Evolutionary conservation across 2,329 filamentous ascomycete genomes (phyloP).

Genomic region (Fusarium succisae): DNA sequence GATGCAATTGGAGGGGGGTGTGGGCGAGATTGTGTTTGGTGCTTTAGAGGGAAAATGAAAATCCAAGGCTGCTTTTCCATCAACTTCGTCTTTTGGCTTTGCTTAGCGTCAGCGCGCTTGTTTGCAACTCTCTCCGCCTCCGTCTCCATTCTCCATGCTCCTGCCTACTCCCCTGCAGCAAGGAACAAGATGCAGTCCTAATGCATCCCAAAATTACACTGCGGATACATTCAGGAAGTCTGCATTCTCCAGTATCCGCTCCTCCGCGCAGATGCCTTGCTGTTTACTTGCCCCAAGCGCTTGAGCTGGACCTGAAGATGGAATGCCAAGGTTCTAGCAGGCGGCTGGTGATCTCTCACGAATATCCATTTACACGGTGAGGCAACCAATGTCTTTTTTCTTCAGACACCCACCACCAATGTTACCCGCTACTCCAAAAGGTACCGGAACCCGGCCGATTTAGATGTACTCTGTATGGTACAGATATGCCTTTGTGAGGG

Average conservation of each 20-base stretch:
- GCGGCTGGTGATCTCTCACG: slow-evolving; percentile 18
- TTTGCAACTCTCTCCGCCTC: slow-evolving; percentile 37
- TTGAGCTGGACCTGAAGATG: slow-evolving; percentile 9
- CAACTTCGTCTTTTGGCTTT: slow-evolving; percentile 37
- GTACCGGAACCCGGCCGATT: slow-evolving; percentile 42
- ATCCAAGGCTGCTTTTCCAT: slow-evolving; percentile 50
- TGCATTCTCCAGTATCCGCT: slow-evolving; percentile 22
- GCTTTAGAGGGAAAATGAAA: slow-evolving; percentile 37
- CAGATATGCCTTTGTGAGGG: slow-evolving; percentile 36
- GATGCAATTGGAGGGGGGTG: slow-evolving; percentile 39
- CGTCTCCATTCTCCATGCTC: slow-evolving; percentile 15
- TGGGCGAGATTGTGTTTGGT: slow-evolving; percentile 30
- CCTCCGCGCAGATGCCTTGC: slow-evolving; percentile 6
- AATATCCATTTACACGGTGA: slow-evolving; percentile 36
- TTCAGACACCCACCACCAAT: slow-evolving; percentile 21
- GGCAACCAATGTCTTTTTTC: slow-evolving; percentile 20
- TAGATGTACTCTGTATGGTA: slow-evolving; percentile 23
- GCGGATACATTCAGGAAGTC: slow-evolving; percentile 29
- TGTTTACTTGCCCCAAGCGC: slow-evolving; percentile 7
- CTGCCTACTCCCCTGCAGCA: slow-evolving; percentile 20
- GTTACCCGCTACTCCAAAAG: slow-evolving; percentile 34
- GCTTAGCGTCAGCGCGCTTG: slow-evolving; percentile 47
- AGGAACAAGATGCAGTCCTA: slow-evolving; percentile 26
- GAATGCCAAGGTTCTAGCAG: slow-evolving; percentile 19
- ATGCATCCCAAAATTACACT: slow-evolving; percentile 32